Evolutionary conservation across 179 eudicot species (phyloP), one percentile per base, ranked within the genome.

Genomic region (Carnegiea gigantea): DNA sequence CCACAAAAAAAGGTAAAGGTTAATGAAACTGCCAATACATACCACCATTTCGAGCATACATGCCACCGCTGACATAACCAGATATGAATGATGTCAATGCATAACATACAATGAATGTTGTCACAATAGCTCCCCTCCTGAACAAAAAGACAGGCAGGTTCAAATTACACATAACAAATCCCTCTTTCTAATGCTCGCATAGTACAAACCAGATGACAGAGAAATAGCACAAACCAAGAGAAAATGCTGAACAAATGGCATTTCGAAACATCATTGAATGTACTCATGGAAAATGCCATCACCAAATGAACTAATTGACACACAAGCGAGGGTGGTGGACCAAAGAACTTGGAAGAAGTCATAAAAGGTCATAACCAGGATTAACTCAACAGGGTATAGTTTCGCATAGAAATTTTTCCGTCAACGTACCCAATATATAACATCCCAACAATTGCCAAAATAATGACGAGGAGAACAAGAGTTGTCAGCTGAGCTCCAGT

Each of bases 61-160:
- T 92, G 85, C 98, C 99, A 73, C 99, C 99, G 82, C 98, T 95
- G 44, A 95, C 97, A 73, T 93, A 95, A 65, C 98, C 98, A 36
- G 98, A 90, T 84, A 93, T 89, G 84, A 95, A 87, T 28, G 98
- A 95, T 75, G 98, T 95, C 80, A 95, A 86, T 57, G 98, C 98
- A 87, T 95, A 95, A 74, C 97, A 95, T 26, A 95, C 90, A 26
- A 95, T 93, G 80, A 95, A 95, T 44, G 98, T 91, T 60, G 98
- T 95, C 74, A 92, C 93, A 80, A 95, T 93, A 74, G 97, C 91
- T 88, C 98, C 98, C 82, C 98, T 89, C 97, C 98, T 95, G 90
- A 70, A 79, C 80, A 51, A 76, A 33, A 70, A 70, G 38, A 70
- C 21, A 36, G 15, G 3, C 6, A 33, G n/a, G 8, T 46, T 70